phyloP scores from a whole-genome alignment of 2,329 filamentous ascomycete species.

The Aspergillus niger region DNA sequence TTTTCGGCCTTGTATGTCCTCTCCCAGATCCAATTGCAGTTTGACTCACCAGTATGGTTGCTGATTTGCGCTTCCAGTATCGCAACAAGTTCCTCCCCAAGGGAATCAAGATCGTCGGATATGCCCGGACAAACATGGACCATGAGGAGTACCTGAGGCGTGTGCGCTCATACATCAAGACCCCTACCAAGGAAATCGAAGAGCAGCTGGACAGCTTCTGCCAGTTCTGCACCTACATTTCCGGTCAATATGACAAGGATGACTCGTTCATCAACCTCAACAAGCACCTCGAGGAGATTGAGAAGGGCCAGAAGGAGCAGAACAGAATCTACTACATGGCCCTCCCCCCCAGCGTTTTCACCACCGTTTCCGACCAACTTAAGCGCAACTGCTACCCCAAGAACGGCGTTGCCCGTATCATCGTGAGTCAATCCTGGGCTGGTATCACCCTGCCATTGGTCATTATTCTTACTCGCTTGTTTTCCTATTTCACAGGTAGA shows the following conservation, averaged over 20 bases:
- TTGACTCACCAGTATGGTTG: not conserved
- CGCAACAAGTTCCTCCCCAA: constrained; percentile 98
- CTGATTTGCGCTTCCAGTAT: constrained; percentile 61
- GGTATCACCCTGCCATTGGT: not conserved
- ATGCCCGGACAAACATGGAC: constrained; percentile 99
- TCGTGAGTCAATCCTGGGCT: constrained; percentile 61
- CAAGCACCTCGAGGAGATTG: constrained; percentile 81
- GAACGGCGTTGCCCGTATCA: constrained; percentile 87
- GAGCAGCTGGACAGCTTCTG: constrained; percentile 91
- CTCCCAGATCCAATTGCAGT: not conserved
- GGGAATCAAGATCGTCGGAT: constrained; percentile 95
- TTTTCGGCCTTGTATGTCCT: constrained; percentile 88
- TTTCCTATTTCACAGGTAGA: constrained; percentile 67
- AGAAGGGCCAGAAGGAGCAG: constrained; percentile 77
- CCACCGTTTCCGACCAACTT: constrained; percentile 92
- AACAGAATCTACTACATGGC: constrained; percentile 99
- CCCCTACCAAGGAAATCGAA: constrained; percentile 94
- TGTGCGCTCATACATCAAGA: constrained; percentile 98
- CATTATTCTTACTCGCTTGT: constrained; percentile 22
- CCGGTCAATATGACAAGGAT: constrained; percentile 97
- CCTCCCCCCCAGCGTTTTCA: constrained; percentile 95
- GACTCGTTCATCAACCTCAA: constrained; percentile 87
- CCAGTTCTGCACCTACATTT: constrained; percentile 84
- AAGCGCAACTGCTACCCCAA: constrained; percentile 96
- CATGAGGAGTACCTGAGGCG: constrained; percentile 91